Evolutionary conservation across 2,329 filamentous ascomycete species (phyloP).

Genomic region (Stromatinia cepivora): DNA sequence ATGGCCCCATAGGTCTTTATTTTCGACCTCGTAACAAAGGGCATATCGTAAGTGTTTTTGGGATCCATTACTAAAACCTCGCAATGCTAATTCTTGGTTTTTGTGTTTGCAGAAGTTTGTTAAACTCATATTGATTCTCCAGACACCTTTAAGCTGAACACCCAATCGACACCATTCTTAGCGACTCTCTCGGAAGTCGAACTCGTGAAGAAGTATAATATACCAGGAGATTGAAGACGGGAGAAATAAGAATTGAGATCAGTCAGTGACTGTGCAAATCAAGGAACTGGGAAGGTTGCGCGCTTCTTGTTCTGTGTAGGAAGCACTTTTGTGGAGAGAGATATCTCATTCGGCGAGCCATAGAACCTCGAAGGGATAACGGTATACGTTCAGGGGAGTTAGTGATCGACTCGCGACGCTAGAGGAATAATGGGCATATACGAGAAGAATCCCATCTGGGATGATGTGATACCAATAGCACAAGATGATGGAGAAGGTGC

Average conservation of each 20-base stretch:
- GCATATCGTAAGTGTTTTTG: background rate
- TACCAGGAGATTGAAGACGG: background rate
- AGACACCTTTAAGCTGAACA: background rate
- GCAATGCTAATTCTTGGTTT: background rate
- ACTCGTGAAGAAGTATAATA: background rate
- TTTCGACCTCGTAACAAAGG: conserved; percentile 7
- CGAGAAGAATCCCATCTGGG: conserved; percentile 68
- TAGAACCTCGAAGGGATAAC: background rate
- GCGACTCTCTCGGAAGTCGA: background rate
- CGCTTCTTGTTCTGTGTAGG: background rate
- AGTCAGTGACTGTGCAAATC: background rate
- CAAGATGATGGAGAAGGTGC: conserved; percentile 81
- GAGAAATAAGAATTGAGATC: no score
- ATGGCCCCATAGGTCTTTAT: conserved; percentile 5
- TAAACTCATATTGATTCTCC: background rate
- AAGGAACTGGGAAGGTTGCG: background rate
- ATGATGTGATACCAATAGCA: conserved; percentile 79
- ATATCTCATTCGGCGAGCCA: background rate
- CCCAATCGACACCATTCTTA: background rate
- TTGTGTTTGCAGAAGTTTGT: background rate
- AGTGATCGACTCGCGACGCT: background rate
- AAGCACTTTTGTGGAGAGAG: background rate
- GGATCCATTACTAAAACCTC: background rate
- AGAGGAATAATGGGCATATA: conserved; percentile 34
- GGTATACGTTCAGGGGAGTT: background rate